Percentiles rank a stretch among this genome's conserved stretches.
Conservation (phyloP, 2,329 filamentous ascomycete species). For the Talaromyces islandicus region DNA sequence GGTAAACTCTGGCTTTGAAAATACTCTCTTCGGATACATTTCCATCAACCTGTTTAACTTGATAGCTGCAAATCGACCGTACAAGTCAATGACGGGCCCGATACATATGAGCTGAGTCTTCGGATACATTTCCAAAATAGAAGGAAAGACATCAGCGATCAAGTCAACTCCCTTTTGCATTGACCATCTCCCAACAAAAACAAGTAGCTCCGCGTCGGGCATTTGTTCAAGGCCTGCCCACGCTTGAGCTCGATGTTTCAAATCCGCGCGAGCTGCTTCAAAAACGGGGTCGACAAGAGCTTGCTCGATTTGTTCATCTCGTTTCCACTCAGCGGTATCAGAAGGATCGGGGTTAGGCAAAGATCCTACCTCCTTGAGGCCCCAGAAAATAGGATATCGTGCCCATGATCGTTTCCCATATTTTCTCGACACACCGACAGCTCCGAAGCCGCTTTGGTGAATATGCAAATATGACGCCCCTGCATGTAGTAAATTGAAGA, state of each 20-base stretch:
- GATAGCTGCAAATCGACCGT: slow-evolving; percentile 57
- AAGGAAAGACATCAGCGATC: slow-evolving; percentile 58
- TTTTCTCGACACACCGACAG: slow-evolving; percentile 58
- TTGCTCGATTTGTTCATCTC: slow-evolving; percentile 40
- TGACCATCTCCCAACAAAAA: slow-evolving; percentile 61
- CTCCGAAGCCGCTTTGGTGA: slow-evolving; percentile 57
- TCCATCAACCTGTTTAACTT: slow-evolving; percentile 56
- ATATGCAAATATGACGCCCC: slow-evolving; percentile 56
- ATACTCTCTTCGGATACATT: slow-evolving; percentile 55
- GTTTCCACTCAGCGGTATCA: slow-evolving; percentile 53
- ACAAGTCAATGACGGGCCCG: slow-evolving; percentile 57
- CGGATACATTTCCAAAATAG: slow-evolving; percentile 51
- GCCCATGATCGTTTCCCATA: slow-evolving; percentile 57
- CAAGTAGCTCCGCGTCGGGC: slow-evolving; percentile 55
- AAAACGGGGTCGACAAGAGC: slow-evolving; percentile 45
- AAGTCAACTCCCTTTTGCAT: slow-evolving; percentile 60
- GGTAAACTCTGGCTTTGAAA: slow-evolving; percentile 58
- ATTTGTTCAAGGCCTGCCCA: slow-evolving; percentile 56
- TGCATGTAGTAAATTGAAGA: slow-evolving; percentile 58
- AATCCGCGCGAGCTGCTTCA: slow-evolving; percentile 44
- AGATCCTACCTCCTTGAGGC: slow-evolving; percentile 51
- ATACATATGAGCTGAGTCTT: slow-evolving; percentile 54
- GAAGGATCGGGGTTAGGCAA: slow-evolving; percentile 58
- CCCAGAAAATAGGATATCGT: slow-evolving; percentile 60
- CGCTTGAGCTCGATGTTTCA: slow-evolving; percentile 54